Evolutionary conservation across 192 early-diverging fungal species (phyloP), one percentile per base, ranked within the genome.

Genomic region (Coemansia sp.): DNA sequence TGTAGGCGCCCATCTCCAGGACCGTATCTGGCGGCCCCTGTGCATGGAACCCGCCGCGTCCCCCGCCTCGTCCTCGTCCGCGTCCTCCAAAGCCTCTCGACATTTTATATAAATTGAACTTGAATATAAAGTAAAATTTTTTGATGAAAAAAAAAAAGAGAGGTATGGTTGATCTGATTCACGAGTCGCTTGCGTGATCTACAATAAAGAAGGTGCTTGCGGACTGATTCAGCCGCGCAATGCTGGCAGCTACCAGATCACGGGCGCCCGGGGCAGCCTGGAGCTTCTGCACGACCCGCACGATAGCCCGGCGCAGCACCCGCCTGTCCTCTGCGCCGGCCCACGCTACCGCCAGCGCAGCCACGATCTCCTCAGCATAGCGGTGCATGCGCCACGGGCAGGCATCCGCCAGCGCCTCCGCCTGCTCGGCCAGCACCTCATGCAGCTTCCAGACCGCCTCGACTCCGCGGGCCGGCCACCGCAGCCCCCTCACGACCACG

Each of bases 1-100:
- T 77, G 68, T 92, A 97, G 34, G 81, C 59, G 39, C 96, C 96
- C 80, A 97, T 87, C 53, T 87, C 84, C 21, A 85, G 66, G 51
- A 93, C 89, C 26, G 70, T 72, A 62, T 90, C 90, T 17, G 91
- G 91, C 11, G 91, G 91, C 20, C 91, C 81, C 65, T 12, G 56
- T 61, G 11, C 71, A 9, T 74, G 46, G 16, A 60, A 62, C 8
- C 87, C 79, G 30, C 83, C 82, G 18, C 76, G 77, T 12, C 76
- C 58, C 12, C 66, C 62, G 36, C 63, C 81, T 20, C 72, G 58
- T 4, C 65, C 38, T 40, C 71, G 58, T 40, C 71, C 62, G 23
- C 61, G 60, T 32, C 69, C 55, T 32, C 69, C 55, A 51, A 66
- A 66, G 18, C 68, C 69, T 57, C 69, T 47, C 54, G 69, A 72